A percentile compares a stretch with the other conserved stretches of the same genome.
Conservation (phyloP, 805 yeast species). For the Lachancea fermentati region DNA sequence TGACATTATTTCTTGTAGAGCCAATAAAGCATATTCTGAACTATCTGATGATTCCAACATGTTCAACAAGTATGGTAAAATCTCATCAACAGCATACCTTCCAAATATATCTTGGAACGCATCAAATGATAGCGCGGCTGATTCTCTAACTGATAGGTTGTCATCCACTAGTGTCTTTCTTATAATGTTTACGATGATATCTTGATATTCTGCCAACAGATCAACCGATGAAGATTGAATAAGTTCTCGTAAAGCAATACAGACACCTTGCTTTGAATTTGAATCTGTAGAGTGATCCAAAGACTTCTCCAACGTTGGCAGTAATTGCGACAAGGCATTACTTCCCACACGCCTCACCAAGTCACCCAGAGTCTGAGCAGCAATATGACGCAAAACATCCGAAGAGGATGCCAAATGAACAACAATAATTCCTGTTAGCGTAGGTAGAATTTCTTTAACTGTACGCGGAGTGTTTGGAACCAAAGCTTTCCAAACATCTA, state of each 20-base stretch:
- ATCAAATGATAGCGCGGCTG: constrained; percentile 91
- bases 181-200: constrained; percentile 64
- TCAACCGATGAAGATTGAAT: constrained; percentile 66
- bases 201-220: constrained; percentile 59
- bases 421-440: constrained; percentile 74
- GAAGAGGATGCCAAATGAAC: constrained; percentile 79
- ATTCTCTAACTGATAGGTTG: constrained; percentile 69
- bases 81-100: constrained; percentile 77
- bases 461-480: constrained; percentile 95
- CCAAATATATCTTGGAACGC: constrained; percentile 79
- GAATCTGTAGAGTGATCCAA: constrained; percentile 54
- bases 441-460: constrained; percentile 84
- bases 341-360: constrained; percentile 91
- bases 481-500: constrained; percentile 94
- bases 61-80: constrained; percentile 75
- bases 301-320: constrained; percentile 77
- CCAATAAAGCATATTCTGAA: constrained; percentile 74
- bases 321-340: constrained; percentile 71
- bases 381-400: constrained; percentile 72
- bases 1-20: constrained; percentile 87
- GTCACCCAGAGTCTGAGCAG: constrained; percentile 92
- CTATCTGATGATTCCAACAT: constrained; percentile 54
- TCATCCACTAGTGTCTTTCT: constrained; percentile 75
- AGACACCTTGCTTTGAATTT: constrained; percentile 93
- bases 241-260: constrained; percentile 86